Evolutionary conservation across 345 rosid species (phyloP).

Genomic region (Populus simonii): DNA sequence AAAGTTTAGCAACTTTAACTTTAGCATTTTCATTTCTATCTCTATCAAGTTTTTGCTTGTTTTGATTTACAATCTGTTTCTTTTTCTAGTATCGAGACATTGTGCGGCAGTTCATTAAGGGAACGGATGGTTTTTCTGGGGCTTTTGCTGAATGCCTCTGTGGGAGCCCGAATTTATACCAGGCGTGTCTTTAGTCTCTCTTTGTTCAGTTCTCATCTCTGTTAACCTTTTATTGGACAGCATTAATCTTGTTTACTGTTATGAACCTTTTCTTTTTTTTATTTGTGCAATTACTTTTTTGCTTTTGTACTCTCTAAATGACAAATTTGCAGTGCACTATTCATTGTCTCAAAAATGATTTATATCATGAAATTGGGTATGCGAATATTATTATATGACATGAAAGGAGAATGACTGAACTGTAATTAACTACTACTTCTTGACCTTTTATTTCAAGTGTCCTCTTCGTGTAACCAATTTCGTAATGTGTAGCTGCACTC

Average conservation of each 20-base stretch:
- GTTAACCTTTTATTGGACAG: not conserved
- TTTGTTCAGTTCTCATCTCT: not conserved
- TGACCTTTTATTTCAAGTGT: not conserved
- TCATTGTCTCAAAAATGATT: not conserved
- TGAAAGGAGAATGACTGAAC: not conserved
- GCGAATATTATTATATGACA: not conserved
- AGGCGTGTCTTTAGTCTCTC: constrained; percentile 41
- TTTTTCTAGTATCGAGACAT: constrained; percentile 82
- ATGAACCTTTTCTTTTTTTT: not conserved
- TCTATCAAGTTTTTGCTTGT: not conserved
- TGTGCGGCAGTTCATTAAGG: constrained; percentile 90
- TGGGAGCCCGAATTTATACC: constrained; percentile 91
- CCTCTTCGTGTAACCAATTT: not conserved
- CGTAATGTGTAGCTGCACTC: not conserved
- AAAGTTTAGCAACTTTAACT: not conserved
- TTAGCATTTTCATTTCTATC: not conserved
- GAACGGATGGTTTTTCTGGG: constrained; percentile 93
- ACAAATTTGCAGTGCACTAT: not conserved
- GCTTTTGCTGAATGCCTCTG: constrained; percentile 97
- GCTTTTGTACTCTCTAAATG: not conserved
- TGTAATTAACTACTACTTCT: not conserved
- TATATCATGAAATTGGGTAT: not conserved
- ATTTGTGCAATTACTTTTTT: not conserved
- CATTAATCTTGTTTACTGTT: not conserved
- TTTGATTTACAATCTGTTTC: constrained; percentile 5